phyloP scores from a whole-genome alignment of 768 basidiomycete genomes.

The Polyporus arcularius region DNA sequence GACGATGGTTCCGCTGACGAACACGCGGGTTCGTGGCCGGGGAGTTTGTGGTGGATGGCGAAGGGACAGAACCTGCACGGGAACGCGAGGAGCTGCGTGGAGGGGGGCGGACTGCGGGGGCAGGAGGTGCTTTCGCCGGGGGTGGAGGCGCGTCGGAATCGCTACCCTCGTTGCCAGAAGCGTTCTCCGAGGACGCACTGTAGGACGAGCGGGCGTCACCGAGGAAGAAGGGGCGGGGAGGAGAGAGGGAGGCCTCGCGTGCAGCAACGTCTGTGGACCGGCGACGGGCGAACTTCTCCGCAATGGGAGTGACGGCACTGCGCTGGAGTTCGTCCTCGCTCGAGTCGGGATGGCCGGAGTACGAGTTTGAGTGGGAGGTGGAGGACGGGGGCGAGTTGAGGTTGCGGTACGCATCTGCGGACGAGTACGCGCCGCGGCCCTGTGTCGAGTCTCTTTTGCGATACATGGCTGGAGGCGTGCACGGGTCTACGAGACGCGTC shows the following conservation, averaged over 20 bases:
- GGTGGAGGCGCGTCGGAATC: slow-evolving; percentile 26
- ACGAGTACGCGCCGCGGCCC: slow-evolving; percentile 22
- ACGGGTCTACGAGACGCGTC: neutral
- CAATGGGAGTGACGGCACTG: slow-evolving; percentile 17
- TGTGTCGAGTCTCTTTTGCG: slow-evolving; percentile 20
- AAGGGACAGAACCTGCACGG: slow-evolving; percentile 3
- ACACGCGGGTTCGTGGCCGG: slow-evolving; percentile 13
- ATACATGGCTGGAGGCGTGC: slow-evolving; percentile 13
- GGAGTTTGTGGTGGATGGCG: slow-evolving; percentile 8
- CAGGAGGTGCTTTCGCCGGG: slow-evolving; percentile 5
- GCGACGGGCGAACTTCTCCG: slow-evolving; percentile 13
- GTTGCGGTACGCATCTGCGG: slow-evolving; percentile 31
- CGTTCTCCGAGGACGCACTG: slow-evolving; percentile 19
- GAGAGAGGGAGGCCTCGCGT: slow-evolving; percentile 26
- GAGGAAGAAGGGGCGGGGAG: slow-evolving; percentile 42
- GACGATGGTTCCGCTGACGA: slow-evolving; percentile 26
- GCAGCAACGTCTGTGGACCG: slow-evolving; percentile 8
- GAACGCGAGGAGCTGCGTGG: slow-evolving; percentile 1
- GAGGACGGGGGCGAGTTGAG: slow-evolving; percentile 21
- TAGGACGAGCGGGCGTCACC: slow-evolving; percentile 26
- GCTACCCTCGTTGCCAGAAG: slow-evolving; percentile 23
- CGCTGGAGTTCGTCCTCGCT: slow-evolving; percentile 26
- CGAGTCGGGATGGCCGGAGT: slow-evolving; percentile 21
- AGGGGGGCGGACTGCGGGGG: slow-evolving; percentile 10
- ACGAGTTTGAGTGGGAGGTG: slow-evolving; percentile 13